phyloP scores from a whole-genome alignment of 2,329 filamentous ascomycete species.

The Lachnellula subtilissima region DNA sequence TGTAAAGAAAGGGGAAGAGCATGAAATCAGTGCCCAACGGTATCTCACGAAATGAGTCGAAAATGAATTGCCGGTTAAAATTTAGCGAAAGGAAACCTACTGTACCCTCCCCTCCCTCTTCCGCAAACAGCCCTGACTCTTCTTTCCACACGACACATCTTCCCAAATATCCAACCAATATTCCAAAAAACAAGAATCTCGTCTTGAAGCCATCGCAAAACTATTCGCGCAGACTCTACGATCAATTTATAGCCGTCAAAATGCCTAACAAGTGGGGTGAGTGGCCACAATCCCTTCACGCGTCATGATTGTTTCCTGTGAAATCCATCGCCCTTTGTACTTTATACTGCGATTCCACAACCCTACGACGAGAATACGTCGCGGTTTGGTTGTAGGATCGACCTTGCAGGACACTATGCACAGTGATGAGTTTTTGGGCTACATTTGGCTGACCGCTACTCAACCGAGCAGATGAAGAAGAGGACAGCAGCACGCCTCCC shows the following conservation, averaged over 20 bases:
- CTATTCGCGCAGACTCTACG: neutral
- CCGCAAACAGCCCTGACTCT: neutral
- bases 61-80: too few species aligned
- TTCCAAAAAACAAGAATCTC: neutral
- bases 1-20: too few species aligned
- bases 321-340: constrained; percentile 1
- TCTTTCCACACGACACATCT: neutral
- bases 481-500: constrained; percentile 47
- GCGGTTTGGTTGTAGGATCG: constrained; percentile 16
- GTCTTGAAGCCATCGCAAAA: neutral
- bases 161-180: neutral
- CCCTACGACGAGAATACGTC: constrained; percentile 3
- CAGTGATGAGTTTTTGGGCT: constrained; percentile 15
- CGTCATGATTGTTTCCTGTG: constrained; percentile 10
- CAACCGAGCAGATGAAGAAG: constrained; percentile 32
- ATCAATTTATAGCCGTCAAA: constrained; percentile 9
- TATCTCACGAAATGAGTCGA: too few species aligned
- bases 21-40: too few species aligned
- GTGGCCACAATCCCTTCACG: constrained; percentile 20
- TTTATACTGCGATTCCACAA: constrained; percentile 1
- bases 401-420: constrained; percentile 23
- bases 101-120: neutral
- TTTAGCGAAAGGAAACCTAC: neutral
- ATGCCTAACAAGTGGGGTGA: constrained; percentile 34
- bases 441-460: constrained; percentile 28